Base-by-base conservation (phyloP, 257 asterid species). In the Henckelia pumila region DNA sequence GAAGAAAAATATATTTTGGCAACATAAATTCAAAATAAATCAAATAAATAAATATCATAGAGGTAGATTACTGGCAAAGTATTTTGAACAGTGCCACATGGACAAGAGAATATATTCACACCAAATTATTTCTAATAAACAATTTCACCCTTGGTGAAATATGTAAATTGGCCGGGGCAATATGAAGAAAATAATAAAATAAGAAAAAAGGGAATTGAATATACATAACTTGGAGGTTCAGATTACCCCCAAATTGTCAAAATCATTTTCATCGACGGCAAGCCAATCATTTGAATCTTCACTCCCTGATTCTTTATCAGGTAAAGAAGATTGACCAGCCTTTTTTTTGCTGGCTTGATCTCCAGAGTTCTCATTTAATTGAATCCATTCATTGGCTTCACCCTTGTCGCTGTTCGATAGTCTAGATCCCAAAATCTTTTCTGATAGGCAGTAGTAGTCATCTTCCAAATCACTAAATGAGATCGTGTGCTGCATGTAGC, bases 251-350 rank as follows among this genome's bases (percentile, higher is more conserved):
- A 79, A 74, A 73, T 73, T 81, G 72, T 83, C 91, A 49, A 82
- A 80, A 78, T 89, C 92, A 4, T 78, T 52, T 24, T 82, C 90
- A 75, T 85, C 90, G 21, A 89, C 91, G 0, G 85, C 76, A 80
- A 81, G 83, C 96, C 96, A 89, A 62, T 81, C 96, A 70, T 65
- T 83, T 49, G 91, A 83, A n/a, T 84, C 95, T 78, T 85, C 96
- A 21, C 91, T 82, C 82, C 83, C 96, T 0, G 89, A 87, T 70
- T 77, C 91, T 71, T 79, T 87, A 50, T 74, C 96, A 59, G 67
- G 81, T 28, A 19, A 67, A 49, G 59, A 71, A 8, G 79, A 75
- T 13, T 56, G 72, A 16, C 74, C 67, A 2, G 78, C 56, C 73
- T 73, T 78, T 21, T 58, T 70, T 57, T 72, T 83, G 63, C 56